Conservation (phyloP, 2,329 filamentous ascomycete genomes). For the Arachnopeziza araneosa region DNA sequence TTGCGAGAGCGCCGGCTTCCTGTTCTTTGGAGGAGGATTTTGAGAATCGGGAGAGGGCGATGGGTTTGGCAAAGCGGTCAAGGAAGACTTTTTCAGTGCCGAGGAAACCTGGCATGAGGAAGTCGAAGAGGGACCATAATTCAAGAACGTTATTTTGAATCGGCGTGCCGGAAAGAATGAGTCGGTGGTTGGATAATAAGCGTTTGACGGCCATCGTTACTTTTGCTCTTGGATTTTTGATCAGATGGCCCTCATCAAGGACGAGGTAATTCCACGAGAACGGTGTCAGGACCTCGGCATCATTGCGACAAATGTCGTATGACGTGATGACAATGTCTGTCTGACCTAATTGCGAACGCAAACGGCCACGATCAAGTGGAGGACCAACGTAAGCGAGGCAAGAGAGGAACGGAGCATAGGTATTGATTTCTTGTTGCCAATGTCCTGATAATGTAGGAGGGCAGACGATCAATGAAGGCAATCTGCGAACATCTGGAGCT, state of each 20-base stretch:
- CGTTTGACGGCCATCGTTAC: slow-evolving; percentile 90
- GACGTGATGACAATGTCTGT: slow-evolving; percentile 96
- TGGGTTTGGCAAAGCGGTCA: slow-evolving; percentile 85
- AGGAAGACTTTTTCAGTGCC: slow-evolving; percentile 93
- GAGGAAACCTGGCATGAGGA: slow-evolving; percentile 97
- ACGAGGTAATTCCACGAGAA: slow-evolving; percentile 97
- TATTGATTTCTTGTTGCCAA: slow-evolving; percentile 96
- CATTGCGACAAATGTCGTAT: slow-evolving; percentile 96
- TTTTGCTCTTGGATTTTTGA: slow-evolving; percentile 98
- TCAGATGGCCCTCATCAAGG: slow-evolving; percentile 93
- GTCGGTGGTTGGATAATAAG: slow-evolving; percentile 82
- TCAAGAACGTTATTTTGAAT: slow-evolving; percentile 98
- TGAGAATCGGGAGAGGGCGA: slow-evolving; percentile 87
- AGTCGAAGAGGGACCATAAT: slow-evolving; percentile 96
- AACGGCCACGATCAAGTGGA: slow-evolving; percentile 68
- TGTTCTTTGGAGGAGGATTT: slow-evolving; percentile 98
- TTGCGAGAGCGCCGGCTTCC: slow-evolving; percentile 90
- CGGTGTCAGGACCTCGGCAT: slow-evolving; percentile 75
- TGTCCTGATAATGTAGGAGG: slow-evolving; percentile 94
- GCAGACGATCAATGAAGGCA: slow-evolving; percentile 92
- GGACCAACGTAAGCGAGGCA: slow-evolving; percentile 89
- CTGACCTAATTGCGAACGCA: slow-evolving; percentile 63
- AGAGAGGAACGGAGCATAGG: slow-evolving; percentile 89
- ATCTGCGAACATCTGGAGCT: slow-evolving; percentile 67
- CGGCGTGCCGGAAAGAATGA: slow-evolving; percentile 93